These are phyloP conservation scores for Xenosphaeropsis pyriputrescens DNA, from an alignment of 2,329 filamentous ascomycete species.

Conservation along the genomic window DNA sequence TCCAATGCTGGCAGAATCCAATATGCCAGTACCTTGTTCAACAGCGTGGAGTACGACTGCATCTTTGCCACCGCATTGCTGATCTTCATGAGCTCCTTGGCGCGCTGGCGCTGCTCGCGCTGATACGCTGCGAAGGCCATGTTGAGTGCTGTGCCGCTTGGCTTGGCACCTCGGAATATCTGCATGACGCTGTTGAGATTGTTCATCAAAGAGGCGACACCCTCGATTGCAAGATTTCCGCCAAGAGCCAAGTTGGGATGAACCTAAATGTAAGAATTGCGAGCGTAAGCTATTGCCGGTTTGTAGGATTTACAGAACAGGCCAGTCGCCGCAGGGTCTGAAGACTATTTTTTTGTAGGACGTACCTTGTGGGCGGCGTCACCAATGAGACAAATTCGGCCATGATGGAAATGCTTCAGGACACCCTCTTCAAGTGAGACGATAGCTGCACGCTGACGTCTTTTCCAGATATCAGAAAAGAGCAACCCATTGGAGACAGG, in stretches of 20 bases:
- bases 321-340: background rate
- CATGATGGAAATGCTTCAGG: too few relatives aligned
- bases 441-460: constrained; percentile 1
- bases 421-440: too few relatives aligned
- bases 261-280: too few relatives aligned
- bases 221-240: background rate
- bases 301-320: background rate
- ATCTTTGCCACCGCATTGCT: too few relatives aligned
- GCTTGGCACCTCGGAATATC: background rate
- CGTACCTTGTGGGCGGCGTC: background rate
- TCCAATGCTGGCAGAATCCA: too few relatives aligned
- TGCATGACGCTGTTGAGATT: too few relatives aligned
- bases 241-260: background rate
- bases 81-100: too few relatives aligned
- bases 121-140: background rate
- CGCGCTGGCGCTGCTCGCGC: background rate
- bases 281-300: background rate
- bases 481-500: constrained; percentile 1
- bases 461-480: constrained; percentile 4
- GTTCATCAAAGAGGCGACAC: background rate
- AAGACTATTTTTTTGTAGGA: too few relatives aligned
- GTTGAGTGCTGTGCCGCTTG: background rate
- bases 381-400: too few relatives aligned
- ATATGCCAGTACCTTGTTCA: too few relatives aligned
- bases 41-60: too few relatives aligned